Evolutionary conservation across 306 rosid genomes (phyloP).

Genomic region (Argentina anserina): DNA sequence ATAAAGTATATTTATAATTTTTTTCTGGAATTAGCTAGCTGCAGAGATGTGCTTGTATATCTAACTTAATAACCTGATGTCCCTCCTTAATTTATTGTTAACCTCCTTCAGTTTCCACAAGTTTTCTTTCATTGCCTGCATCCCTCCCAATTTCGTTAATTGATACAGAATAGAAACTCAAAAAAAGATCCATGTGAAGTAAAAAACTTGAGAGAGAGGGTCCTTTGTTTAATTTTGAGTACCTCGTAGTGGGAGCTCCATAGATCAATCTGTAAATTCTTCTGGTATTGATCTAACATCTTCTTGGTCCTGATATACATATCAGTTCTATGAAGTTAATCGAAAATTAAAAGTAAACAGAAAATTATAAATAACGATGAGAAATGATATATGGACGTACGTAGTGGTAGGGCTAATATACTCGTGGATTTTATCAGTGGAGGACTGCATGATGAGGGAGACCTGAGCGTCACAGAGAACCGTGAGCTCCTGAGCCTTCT

Average conservation of each 20-base stretch:
- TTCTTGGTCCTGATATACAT: slow-evolving; percentile 45
- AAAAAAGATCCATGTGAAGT: not conserved
- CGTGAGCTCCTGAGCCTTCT: slow-evolving; percentile 89
- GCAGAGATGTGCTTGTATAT: not conserved
- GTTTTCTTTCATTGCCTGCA: slow-evolving; percentile 62
- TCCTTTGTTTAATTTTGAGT: not conserved
- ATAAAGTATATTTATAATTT: too few relatives aligned
- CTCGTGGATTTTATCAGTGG: slow-evolving; percentile 54
- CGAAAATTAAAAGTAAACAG: not conserved
- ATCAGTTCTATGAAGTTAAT: not conserved
- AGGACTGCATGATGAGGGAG: slow-evolving; percentile 77
- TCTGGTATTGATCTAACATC: slow-evolving; percentile 64
- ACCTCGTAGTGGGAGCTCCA: slow-evolving; percentile 78
- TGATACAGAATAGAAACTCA: not conserved
- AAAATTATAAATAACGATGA: not conserved
- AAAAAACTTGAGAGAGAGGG: not conserved
- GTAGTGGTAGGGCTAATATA: slow-evolving; percentile 51
- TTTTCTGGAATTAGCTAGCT: not conserved
- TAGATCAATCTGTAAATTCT: slow-evolving; percentile 46
- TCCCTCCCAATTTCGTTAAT: too few relatives aligned
- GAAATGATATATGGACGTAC: slow-evolving; percentile 28
- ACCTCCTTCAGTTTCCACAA: slow-evolving; percentile 55
- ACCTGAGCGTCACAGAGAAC: slow-evolving; percentile 88
- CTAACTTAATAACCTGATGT: slow-evolving; percentile 52
- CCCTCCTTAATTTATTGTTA: slow-evolving; percentile 58